Evolutionary conservation across 805 yeast species (phyloP).

Genomic region (Yamadazyma sp.): DNA sequence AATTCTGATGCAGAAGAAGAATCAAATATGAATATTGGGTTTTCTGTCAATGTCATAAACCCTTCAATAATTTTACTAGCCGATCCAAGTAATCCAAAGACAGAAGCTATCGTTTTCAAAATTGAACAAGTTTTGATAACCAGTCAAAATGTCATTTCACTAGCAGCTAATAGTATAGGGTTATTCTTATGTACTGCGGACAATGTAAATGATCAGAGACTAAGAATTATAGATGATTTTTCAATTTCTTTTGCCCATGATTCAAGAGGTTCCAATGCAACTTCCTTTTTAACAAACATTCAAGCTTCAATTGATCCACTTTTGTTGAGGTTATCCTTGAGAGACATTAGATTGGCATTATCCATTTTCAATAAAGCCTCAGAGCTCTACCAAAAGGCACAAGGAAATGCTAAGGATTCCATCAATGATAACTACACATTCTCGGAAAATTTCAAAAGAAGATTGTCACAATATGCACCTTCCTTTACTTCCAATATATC

Average conservation of each 20-base stretch:
- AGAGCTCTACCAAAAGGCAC: constrained; percentile 39
- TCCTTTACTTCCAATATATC: constrained; percentile 56
- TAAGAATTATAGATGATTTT: constrained; percentile 86
- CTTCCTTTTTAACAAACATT: constrained; percentile 58
- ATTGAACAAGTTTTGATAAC: constrained; percentile 74
- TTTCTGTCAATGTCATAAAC: constrained; percentile 67
- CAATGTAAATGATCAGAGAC: constrained; percentile 52
- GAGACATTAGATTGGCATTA: constrained; percentile 82
- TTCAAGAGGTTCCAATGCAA: constrained; percentile 58
- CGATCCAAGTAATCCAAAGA: constrained; percentile 61
- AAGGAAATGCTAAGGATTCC: constrained; percentile 11
- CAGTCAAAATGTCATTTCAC: constrained; percentile 61
- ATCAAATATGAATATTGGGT: constrained; percentile 30
- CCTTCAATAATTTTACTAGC: constrained; percentile 79
- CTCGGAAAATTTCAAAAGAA: constrained; percentile 62
- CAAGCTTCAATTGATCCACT: constrained; percentile 77
- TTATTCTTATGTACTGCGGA: constrained; percentile 82
- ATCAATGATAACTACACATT: constrained; percentile 37
- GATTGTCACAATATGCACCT: constrained; percentile 65
- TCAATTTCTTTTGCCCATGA: constrained; percentile 75
- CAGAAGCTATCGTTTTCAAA: constrained; percentile 89
- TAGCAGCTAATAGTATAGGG: constrained; percentile 77
- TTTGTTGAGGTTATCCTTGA: constrained; percentile 73
- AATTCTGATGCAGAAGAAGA: constrained; percentile 4
- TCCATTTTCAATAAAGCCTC: constrained; percentile 71